Evolutionary conservation across 129 eudicot species (phyloP).

Genomic region (Scalesia atractyloides): DNA sequence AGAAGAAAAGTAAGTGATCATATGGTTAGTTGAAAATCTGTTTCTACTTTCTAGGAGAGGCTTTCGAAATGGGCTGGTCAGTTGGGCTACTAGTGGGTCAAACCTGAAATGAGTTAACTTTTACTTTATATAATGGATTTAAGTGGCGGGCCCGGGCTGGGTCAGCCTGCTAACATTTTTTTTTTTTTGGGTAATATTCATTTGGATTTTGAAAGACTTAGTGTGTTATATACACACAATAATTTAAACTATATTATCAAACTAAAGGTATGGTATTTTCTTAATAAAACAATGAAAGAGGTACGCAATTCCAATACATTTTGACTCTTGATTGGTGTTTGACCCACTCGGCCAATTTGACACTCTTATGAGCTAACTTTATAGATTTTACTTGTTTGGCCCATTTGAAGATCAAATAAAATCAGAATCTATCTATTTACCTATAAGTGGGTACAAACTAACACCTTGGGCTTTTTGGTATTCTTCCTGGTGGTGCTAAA

Average conservation of each 20-base stretch:
- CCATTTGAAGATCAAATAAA: neutral
- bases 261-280: too few species aligned
- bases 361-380: neutral
- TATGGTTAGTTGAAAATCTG: neutral
- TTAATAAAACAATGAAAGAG: too few species aligned
- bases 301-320: too few species aligned
- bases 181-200: too few species aligned
- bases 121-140: too few species aligned
- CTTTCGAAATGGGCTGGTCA: neutral
- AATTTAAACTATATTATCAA: neutral
- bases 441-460: neutral
- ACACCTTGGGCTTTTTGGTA: neutral
- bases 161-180: too few species aligned
- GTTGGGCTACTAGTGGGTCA: neutral
- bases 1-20: constrained; percentile 73
- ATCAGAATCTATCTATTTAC: neutral
- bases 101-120: neutral
- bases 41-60: too few species aligned
- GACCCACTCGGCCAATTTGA: neutral
- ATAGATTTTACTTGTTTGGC: neutral
- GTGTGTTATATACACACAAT: neutral
- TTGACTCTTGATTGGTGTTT: neutral
- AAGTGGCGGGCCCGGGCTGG: too few species aligned
- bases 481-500: neutral
- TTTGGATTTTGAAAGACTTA: neutral